Base-by-base conservation (phyloP, 176 grass and related monocot species). In the Oryza punctata region DNA sequence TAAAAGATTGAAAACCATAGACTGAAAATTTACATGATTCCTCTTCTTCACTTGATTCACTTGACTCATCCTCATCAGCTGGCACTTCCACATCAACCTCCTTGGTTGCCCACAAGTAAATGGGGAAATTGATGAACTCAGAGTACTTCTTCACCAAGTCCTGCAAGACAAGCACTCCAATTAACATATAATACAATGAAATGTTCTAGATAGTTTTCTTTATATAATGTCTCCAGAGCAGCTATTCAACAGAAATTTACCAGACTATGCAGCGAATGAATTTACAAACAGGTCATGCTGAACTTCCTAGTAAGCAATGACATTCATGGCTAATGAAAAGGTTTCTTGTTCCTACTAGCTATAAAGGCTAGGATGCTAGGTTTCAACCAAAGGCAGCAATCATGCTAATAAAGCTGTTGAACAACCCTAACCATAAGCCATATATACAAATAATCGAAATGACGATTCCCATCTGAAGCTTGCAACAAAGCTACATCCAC, bases 121-220 rank as follows among this genome's bases (percentile, higher is more conserved):
- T 99, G 40, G 96, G 96, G 89, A 99, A 99, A 80, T 99, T 99
- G 76, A 99, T 99, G 73, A 99, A 99, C 71, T 96, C 87, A 78
- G 96, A 99, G 70, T 99, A 99, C 74, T 73, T 95, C 85, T 95
- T 99, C 32, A 99, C 89, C 81, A 99, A 94, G 24, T 99, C 96
- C 96, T 99, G 69, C 21, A 84, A 25, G 82, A 88, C 15, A 43
- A 57, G 67, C 19, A 72, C 43, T 66, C 29, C 60, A n/a, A 12
- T 47, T 71, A 84, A 80, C 26, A 8, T 72, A 79, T 21, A 25
- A 81, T 28, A 60, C n/a, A 14, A 37, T 46, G 10, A 82, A 83
- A 49, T 24, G 60, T 15, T 40, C 12, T 77, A 43, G 35, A 3
- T 38, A 23, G 40, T 50, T 27, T 16, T 1, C 7, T 24, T 45